Conservation (phyloP, 371 early-diverging fungal species). For the Gilbertella persicaria region DNA sequence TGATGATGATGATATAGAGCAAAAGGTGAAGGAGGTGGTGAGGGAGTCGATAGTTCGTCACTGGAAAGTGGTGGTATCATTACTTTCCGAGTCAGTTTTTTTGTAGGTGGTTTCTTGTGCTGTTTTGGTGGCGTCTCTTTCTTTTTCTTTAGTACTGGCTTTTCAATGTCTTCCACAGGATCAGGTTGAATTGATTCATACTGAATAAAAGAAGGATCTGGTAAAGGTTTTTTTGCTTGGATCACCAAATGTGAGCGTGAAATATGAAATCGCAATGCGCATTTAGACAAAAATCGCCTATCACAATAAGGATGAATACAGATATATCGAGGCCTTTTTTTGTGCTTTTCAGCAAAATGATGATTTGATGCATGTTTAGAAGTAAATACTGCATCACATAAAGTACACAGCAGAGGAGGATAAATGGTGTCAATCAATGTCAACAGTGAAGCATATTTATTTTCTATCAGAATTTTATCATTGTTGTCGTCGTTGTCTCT, state of each 20-base stretch:
- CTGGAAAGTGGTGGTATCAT: too few species aligned
- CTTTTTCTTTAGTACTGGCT: not conserved
- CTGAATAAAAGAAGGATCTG: slow-evolving; percentile 6
- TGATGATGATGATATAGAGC: slow-evolving; percentile 15
- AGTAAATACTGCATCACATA: slow-evolving; percentile 24
- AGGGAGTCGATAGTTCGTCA: slow-evolving; percentile 23
- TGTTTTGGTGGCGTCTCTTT: too few species aligned
- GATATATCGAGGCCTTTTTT: slow-evolving; percentile 22
- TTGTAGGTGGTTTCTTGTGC: too few species aligned
- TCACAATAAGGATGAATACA: slow-evolving; percentile 39
- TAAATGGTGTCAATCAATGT: slow-evolving; percentile 33
- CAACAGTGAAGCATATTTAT: slow-evolving; percentile 26
- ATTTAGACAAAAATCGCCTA: slow-evolving; percentile 22
- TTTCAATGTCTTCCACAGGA: not conserved
- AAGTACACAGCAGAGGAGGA: slow-evolving; percentile 31
- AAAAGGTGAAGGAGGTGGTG: slow-evolving; percentile 26
- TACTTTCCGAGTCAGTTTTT: too few species aligned
- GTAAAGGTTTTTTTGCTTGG: slow-evolving; percentile 9
- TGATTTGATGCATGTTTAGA: slow-evolving; percentile 15
- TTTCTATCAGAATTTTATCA: slow-evolving; percentile 19
- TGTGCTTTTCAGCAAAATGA: slow-evolving; percentile 25
- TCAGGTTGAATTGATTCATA: slow-evolving; percentile 4
- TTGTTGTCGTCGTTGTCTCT: too few species aligned
- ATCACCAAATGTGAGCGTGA: slow-evolving; percentile 24
- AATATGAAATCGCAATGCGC: slow-evolving; percentile 33